These are phyloP conservation scores for Purpureocillium lavendulum DNA, from an alignment of 2,329 filamentous ascomycete genomes.

Conservation along the genomic window DNA sequence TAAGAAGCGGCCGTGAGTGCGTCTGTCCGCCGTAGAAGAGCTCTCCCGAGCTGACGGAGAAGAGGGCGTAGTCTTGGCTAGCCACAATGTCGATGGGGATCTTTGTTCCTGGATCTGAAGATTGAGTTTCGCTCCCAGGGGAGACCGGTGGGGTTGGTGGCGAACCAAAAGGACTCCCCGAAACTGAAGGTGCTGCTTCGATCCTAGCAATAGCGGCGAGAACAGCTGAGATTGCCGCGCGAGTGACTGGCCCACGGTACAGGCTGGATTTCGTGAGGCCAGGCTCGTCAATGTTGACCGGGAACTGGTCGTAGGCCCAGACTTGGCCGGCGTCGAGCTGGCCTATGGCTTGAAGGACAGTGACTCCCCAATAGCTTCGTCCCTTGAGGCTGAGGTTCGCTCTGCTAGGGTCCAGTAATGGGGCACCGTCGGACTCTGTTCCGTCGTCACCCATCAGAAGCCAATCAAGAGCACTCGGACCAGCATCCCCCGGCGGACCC, in stretches of 20 bases:
- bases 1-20: conserved; percentile 27
- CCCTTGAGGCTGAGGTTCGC: conserved; percentile 17
- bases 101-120: not conserved
- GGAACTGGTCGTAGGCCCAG: conserved; percentile 34
- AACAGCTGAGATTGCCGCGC: conserved; percentile 26
- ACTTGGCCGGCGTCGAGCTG: conserved; percentile 33
- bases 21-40: conserved; percentile 28
- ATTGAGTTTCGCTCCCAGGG: not conserved
- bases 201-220: conserved; percentile 27
- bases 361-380: conserved; percentile 31
- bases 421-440: conserved; percentile 17
- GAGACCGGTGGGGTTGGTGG: conserved; percentile 9
- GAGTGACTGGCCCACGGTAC: conserved; percentile 28
- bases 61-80: conserved; percentile 14
- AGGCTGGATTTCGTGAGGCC: conserved; percentile 30
- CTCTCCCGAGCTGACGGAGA: conserved; percentile 22
- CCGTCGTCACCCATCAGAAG: conserved; percentile 33
- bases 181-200: conserved; percentile 3
- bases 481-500: conserved; percentile 31
- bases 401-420: conserved; percentile 14
- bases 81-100: conserved; percentile 16
- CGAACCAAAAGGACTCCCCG: conserved; percentile 1
- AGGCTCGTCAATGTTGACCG: conserved; percentile 28
- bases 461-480: conserved; percentile 32
- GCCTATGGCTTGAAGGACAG: conserved; percentile 28